Base-by-base conservation (phyloP, 176 grass and related monocot genomes). In the Musa schizocarpa region DNA sequence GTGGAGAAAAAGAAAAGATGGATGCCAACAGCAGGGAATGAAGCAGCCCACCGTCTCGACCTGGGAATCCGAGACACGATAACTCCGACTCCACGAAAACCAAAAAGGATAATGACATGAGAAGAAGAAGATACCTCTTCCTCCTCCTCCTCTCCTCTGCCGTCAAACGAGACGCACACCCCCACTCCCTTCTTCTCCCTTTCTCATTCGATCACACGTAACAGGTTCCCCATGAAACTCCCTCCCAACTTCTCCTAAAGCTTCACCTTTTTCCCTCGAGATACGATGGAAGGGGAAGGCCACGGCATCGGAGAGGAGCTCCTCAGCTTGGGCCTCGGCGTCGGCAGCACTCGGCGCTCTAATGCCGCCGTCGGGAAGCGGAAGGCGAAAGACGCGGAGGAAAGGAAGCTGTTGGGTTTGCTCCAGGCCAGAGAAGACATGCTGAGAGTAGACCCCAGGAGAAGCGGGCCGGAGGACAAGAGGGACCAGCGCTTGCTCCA, bases 311-410 rank as follows among this genome's bases (percentile, higher is more conserved):
- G 54, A 56, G 78, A 81, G 61, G 63, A 76, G 81, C 88, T 83
- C 71, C 72, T 89, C 71, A 84, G 73, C 63, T 61, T 96, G 68
- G 78, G 85, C 74, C 82, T 92, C 53, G 82, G 69, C 55, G 43
- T 81, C 71, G 67, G 79, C 59, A 80, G 67, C 16, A 68, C 65
- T 12, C 61, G 52, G 20, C 56, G 14, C 24, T 69, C 34, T 43
- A 43, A 43, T 19, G 12, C 76, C 29, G 12, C 76, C 29, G 68
- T 61, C 77, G 80, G 80, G 87, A 86, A 85, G 21, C n/a, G 83
- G 17, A 85, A 85, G 75, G 50, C 73, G 55, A 1, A 13, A 79
- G 75, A 13, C 48, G 69, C 59, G 25, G 9, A 13, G 25, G 0
- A 19, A 78, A 69, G 0, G 64, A 65, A 74, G 61, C 52, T 86